These are phyloP conservation scores for Simmondsia chinensis DNA, from an alignment of 148 eudicot species.

Conservation along the genomic window DNA sequence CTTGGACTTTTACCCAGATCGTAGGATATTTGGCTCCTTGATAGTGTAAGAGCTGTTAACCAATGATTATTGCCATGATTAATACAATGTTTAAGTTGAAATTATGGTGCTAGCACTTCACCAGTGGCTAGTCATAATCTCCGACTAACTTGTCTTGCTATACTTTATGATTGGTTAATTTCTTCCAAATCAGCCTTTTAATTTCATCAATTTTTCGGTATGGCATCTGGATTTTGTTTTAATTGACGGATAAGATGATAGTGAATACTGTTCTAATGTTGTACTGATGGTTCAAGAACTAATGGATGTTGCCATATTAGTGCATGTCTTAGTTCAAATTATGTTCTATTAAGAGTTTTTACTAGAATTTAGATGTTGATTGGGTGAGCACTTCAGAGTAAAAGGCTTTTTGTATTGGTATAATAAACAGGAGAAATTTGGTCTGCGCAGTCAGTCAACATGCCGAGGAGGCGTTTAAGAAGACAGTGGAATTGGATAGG, in stretches of 20 bases:
- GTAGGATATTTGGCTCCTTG: no score
- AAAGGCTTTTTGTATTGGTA: slow-evolving; percentile 40
- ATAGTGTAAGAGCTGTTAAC: no score
- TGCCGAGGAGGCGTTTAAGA: slow-evolving; percentile 82
- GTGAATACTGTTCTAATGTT: neutral
- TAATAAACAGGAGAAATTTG: slow-evolving; percentile 90
- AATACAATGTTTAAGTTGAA: no score
- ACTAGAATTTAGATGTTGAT: slow-evolving; percentile 7
- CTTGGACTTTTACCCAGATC: no score
- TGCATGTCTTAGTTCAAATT: neutral
- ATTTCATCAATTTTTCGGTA: no score
- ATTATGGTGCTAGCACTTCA: no score
- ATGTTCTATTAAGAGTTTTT: neutral
- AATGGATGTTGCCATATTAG: neutral
- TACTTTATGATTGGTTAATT: no score
- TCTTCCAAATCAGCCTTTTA: no score
- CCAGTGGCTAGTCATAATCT: no score
- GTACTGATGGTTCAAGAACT: no score
- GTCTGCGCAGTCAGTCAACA: slow-evolving; percentile 81
- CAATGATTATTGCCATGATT: no score
- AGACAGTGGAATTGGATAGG: slow-evolving; percentile 83
- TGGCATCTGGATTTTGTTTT: neutral
- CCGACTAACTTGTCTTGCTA: no score
- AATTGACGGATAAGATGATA: neutral
- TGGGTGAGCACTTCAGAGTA: slow-evolving; percentile 29